Base-by-base conservation (phyloP, 202 grass and related monocot species). In the Panicum hallii region DNA sequence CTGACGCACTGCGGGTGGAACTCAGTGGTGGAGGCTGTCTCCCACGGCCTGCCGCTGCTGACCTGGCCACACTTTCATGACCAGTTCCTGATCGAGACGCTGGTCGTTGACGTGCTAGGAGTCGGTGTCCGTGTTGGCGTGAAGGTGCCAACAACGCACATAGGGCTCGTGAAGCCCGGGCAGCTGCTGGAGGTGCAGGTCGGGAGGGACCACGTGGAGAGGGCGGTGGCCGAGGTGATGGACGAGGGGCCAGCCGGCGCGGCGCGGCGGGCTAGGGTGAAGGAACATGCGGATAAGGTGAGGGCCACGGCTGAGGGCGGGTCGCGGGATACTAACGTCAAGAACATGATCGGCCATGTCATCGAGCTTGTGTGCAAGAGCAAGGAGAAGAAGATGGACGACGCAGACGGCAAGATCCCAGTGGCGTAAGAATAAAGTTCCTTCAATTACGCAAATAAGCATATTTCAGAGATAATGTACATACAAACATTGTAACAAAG, bases 11-110 rank as follows among this genome's bases (percentile, higher is more conserved):
- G 36, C 3, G 36, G 36, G 36, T 36, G 36, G 36, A 36, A 36
- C 36, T 36, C 36, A 4, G 3, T 4, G 36, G 36, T 36, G 36
- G 36, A 36, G 36, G 36, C 36, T 36, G 36, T 94, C 42, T 77
- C 82, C 26, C 23, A 82, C 38, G 90, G 92, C n/a, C 78, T 92
- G 63, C 92, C 90, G 11, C 74, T 90, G 74, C 69, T 92, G 30
- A 90, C 92, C 0, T 94, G 92, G 92, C 90, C 92, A 44, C 82
- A 84, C 19, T 86, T 92, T 13, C 62, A 56, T 15, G 90, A 95
- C 79, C 85, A 92, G 56, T 95, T 95, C 80, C 66, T 88, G 6
- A 90, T 67, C 77, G 90, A 95, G 80, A 44, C 76, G 40, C 45
- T 95, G 22, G 62, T 76, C 64, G 86, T 93, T 0, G 86, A 93